Base-by-base conservation (phyloP, 164 flowering plant genomes). In the Taxillus chinensis region DNA sequence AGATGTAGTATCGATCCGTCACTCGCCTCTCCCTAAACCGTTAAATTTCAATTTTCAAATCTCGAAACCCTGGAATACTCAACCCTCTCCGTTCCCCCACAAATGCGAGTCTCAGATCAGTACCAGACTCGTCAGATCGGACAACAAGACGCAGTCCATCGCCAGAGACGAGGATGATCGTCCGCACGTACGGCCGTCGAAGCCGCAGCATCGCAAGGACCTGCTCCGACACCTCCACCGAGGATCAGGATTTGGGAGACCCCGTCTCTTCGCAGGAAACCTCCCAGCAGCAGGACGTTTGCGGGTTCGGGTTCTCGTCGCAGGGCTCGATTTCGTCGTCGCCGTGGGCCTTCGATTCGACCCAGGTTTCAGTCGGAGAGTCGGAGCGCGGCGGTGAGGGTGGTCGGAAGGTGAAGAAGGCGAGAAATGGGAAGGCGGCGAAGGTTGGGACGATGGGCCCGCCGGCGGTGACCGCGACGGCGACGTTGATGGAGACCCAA, bases 401-500 rank as follows among this genome's bases (percentile, higher is more conserved):
- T 48, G 59, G 15, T 3, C 17, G 71, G 60, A 69, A 57, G 63
- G 17, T 71, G 42, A 78, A 73, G 71, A 71, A 62, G 52, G 51
- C 58, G 53, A 76, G 63, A 55, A 49, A 46, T 41, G 64, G 67
- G 59, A 61, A 58, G 58, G 58, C 38, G 58, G 17, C 11, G 37
- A 14, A 53, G 37, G 7, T 14, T 8, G 56, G 37, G 56, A 8
- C 11, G 2, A 53, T 53, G 17, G 56, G 56, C 2, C 7, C 11
- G 12, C 14, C 37, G 6, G 37, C 37, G 12, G 56, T n/a, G 37
- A 14, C 56, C 56, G 17, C 13, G 54, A 82, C 98, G 40, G 71
- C 87, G 63, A 86, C 96, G 6, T 71, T 90, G 75, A 86, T 92
- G 98, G 98, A 92, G 74, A 85, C 96, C 37, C 98, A 90, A 70